These are phyloP conservation scores for Diaporthe vaccinii DNA, from an alignment of 2,329 filamentous ascomycete species.

Conservation along the genomic window DNA sequence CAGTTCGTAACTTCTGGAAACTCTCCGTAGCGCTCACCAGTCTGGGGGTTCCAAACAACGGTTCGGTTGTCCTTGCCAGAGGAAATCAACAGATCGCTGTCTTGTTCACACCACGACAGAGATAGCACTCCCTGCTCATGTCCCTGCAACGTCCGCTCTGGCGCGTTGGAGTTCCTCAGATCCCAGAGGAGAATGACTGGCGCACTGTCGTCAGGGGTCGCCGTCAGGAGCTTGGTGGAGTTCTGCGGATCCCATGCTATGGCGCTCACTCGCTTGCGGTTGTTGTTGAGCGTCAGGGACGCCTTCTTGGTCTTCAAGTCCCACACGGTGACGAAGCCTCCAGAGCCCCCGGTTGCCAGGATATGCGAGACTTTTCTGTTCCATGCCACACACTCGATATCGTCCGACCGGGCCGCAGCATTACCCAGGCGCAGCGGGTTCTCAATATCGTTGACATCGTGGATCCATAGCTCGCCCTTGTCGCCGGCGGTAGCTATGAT, in stretches of 20 bases:
- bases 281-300: conserved; percentile 94
- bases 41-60: conserved; percentile 96
- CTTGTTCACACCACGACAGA: conserved; percentile 94
- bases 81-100: conserved; percentile 89
- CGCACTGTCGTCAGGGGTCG: conserved; percentile 88
- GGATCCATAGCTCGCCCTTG: conserved; percentile 96
- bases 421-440: conserved; percentile 92
- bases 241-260: conserved; percentile 98
- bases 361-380: conserved; percentile 99
- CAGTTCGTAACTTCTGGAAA: conserved; percentile 99
- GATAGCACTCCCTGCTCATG: conserved; percentile 95
- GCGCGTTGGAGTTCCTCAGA: conserved; percentile 93
- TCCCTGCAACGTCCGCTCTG: conserved; percentile 88
- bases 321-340: conserved; percentile 98
- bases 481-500: conserved; percentile 92
- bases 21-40: conserved; percentile 87
- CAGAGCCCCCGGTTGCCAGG: conserved; percentile 90
- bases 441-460: conserved; percentile 90
- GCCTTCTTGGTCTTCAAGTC: conserved; percentile 98
- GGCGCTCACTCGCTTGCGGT: conserved; percentile 92
- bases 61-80: conserved; percentile 98
- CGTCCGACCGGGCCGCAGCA: conserved; percentile 88
- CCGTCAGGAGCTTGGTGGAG: conserved; percentile 93
- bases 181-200: conserved; percentile 95
- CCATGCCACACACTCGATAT: conserved; percentile 97